Percentiles rank a stretch among this genome's conserved stretches.
Evolutionary conservation across 106 monocot species (phyloP).

Genomic region (Acorus calamus): DNA sequence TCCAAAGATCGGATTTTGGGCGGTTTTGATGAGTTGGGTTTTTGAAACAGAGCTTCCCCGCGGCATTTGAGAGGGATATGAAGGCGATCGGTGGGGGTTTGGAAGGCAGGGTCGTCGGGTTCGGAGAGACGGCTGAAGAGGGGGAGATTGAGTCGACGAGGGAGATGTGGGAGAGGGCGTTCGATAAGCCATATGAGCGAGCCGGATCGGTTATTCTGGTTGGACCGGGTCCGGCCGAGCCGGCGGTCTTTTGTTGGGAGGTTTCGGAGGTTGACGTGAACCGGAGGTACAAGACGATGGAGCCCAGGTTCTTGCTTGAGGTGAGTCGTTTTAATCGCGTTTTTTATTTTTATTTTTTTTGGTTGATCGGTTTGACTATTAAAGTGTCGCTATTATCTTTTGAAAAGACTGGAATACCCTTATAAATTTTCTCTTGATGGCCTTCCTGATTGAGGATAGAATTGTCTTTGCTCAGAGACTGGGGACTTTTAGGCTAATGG

Average conservation of each 20-base stretch:
- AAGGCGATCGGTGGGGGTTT: slow-evolving; percentile 24
- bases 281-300: slow-evolving; percentile 49
- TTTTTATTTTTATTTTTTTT: no score
- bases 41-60: slow-evolving; percentile 58
- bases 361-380: no score
- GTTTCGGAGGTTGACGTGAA: slow-evolving; percentile 44
- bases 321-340: slow-evolving; percentile 11
- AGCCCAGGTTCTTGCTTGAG: slow-evolving; percentile 64
- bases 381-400: no score
- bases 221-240: slow-evolving; percentile 26
- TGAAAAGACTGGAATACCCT: no score
- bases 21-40: not conserved
- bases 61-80: slow-evolving; percentile 46
- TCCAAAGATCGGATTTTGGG: not conserved
- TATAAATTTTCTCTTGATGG: no score
- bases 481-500: no score
- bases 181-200: slow-evolving; percentile 70
- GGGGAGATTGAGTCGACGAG: slow-evolving; percentile 28
- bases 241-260: slow-evolving; percentile 55
- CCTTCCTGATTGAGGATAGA: no score
- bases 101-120: slow-evolving; percentile 27
- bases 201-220: slow-evolving; percentile 24
- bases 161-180: slow-evolving; percentile 66
- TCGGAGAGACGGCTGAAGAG: slow-evolving; percentile 19
- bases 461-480: no score